phyloP scores from a whole-genome alignment of 371 early-diverging fungal genomes.

The Circinella umbellata region DNA sequence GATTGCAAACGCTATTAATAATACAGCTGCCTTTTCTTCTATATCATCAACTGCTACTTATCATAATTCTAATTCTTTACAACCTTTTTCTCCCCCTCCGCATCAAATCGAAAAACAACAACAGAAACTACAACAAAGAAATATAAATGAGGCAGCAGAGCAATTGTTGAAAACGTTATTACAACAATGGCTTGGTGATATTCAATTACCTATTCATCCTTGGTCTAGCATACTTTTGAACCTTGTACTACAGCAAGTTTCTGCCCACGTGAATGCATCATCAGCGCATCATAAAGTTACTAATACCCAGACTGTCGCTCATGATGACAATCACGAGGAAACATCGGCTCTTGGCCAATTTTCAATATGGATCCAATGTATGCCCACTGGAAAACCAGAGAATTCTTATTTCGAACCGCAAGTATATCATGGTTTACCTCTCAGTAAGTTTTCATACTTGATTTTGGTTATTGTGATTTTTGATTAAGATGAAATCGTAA shows the following conservation, averaged over 20 bases:
- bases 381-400: not conserved
- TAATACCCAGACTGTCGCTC: not conserved
- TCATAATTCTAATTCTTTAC: not conserved
- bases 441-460: not conserved
- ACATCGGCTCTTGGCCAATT: not conserved
- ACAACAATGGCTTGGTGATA: not conserved
- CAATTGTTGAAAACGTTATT: not conserved
- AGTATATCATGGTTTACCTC: not conserved
- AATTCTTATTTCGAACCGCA: not conserved
- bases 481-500: too few relatives aligned
- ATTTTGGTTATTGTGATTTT: too few relatives aligned
- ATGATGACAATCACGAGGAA: not conserved
- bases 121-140: not conserved
- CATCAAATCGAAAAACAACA: not conserved
- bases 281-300: not conserved
- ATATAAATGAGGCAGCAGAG: not conserved
- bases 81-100: not conserved
- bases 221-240: not conserved
- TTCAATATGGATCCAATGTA: slow-evolving; percentile 1
- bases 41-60: not conserved
- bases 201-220: not conserved
- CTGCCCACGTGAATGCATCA: slow-evolving; percentile 1
- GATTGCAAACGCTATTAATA: not conserved
- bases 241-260: not conserved
- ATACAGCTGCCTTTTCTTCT: not conserved